A percentile compares a stretch with the other conserved stretches of the same genome.
Evolutionary conservation across 2,329 filamentous ascomycete genomes (phyloP).

Genomic region (Acrocalymma vagum): DNA sequence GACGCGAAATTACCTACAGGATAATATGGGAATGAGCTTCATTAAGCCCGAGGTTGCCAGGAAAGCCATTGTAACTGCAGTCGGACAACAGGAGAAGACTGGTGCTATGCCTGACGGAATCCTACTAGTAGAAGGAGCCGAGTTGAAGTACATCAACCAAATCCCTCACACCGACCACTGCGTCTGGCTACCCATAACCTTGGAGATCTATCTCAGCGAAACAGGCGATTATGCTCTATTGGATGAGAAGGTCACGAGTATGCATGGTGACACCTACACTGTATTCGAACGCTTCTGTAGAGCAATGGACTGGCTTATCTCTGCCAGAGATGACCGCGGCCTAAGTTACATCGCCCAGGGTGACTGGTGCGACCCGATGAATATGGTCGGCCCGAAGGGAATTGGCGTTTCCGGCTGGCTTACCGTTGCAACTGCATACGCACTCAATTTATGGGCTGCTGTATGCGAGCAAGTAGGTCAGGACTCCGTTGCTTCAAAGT

Average conservation of each 20-base stretch:
- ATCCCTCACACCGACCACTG: constrained; percentile 69
- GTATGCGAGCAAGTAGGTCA: constrained; percentile 58
- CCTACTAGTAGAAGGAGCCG: constrained; percentile 61
- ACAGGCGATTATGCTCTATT: constrained; percentile 63
- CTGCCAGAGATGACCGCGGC: constrained; percentile 60
- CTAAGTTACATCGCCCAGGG: constrained; percentile 67
- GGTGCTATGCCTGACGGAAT: constrained; percentile 69
- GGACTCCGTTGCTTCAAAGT: constrained; percentile 53
- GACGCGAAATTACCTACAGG: constrained; percentile 67
- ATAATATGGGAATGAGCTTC: constrained; percentile 69
- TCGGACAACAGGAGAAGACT: constrained; percentile 62
- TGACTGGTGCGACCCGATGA: constrained; percentile 70
- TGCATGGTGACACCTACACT: constrained; percentile 57
- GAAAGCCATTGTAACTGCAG: constrained; percentile 58
- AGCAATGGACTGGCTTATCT: constrained; percentile 67
- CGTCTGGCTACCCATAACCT: constrained; percentile 64
- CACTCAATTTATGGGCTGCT: constrained; percentile 62
- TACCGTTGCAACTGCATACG: constrained; percentile 63
- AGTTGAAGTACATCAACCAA: constrained; percentile 69
- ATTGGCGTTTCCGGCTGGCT: constrained; percentile 67
- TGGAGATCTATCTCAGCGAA: constrained; percentile 65
- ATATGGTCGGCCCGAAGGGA: constrained; percentile 69
- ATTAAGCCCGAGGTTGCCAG: constrained; percentile 62
- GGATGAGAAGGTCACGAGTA: constrained; percentile 52
- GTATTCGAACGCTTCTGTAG: constrained; percentile 64